phyloP scores from a whole-genome alignment of 1,284 basidiomycete genomes.

The Ustilago cynodontis region DNA sequence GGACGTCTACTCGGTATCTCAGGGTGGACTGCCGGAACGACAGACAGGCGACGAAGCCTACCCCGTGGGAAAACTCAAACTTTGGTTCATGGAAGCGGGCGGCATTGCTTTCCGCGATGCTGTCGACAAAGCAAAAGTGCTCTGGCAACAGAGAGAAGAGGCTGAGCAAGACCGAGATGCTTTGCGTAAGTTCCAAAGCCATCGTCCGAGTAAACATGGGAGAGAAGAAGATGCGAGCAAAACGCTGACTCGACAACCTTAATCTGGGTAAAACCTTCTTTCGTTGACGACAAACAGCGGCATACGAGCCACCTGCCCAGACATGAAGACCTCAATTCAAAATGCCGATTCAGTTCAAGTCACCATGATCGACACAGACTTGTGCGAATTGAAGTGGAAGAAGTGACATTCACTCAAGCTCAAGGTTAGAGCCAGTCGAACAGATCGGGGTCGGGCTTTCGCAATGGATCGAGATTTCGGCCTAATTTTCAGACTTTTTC shows the following conservation, averaged over 20 bases:
- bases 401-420: not conserved
- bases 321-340: not conserved
- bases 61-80: constrained; percentile 55
- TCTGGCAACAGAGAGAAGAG: constrained; percentile 28
- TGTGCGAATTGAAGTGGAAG: not conserved
- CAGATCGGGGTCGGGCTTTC: constrained; percentile 4
- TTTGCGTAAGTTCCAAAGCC: constrained; percentile 40
- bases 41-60: constrained; percentile 27
- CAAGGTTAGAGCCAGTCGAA: not conserved
- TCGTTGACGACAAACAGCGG: constrained; percentile 12
- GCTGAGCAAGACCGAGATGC: constrained; percentile 43
- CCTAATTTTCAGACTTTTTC: constrained; percentile 18
- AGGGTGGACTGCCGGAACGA: constrained; percentile 57
- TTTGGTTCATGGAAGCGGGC: constrained; percentile 59
- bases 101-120: constrained; percentile 57
- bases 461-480: constrained; percentile 12
- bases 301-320: constrained; percentile 29
- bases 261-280: not conserved
- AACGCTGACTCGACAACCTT: not conserved
- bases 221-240: not conserved
- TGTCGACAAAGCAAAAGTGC: constrained; percentile 35
- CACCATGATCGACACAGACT: not conserved
- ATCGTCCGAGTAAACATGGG: not conserved
- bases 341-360: not conserved
- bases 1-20: constrained; percentile 49